Evolutionary conservation across 2,329 filamentous ascomycete genomes (phyloP).

Genomic region (Thelonectria discophora): DNA sequence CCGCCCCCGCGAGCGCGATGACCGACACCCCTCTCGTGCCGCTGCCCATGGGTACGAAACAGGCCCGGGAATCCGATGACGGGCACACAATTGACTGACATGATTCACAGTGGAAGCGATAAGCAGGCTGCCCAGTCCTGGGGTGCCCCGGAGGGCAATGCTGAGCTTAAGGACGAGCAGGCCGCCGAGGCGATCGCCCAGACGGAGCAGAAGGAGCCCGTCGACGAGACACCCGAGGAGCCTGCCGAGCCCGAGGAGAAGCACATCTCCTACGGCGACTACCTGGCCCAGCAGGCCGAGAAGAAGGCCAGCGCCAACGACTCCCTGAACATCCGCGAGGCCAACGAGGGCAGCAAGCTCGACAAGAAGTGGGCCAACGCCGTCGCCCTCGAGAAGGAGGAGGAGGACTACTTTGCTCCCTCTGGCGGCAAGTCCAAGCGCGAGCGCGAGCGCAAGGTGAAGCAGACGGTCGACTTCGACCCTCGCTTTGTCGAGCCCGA

Average conservation of each 20-base stretch:
- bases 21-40: conserved; percentile 61
- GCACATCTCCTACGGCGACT: conserved; percentile 88
- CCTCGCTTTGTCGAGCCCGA: conserved; percentile 80
- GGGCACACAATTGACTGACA: conserved; percentile 28
- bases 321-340: conserved; percentile 77
- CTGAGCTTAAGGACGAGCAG: conserved; percentile 90
- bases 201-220: conserved; percentile 79
- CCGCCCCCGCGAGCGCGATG: conserved; percentile 62
- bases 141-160: conserved; percentile 83
- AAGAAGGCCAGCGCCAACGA: conserved; percentile 79
- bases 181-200: conserved; percentile 90
- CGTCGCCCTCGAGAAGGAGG: conserved; percentile 73
- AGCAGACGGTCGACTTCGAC: conserved; percentile 89
- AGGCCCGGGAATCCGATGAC: neutral
- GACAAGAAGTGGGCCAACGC: conserved; percentile 94
- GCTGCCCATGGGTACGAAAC: conserved; percentile 56
- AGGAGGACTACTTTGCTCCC: conserved; percentile 82
- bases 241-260: conserved; percentile 80
- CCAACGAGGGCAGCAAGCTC: conserved; percentile 89
- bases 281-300: conserved; percentile 75
- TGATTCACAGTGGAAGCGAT: conserved; percentile 71
- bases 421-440: conserved; percentile 80
- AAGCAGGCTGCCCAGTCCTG: conserved; percentile 91
- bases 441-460: conserved; percentile 90
- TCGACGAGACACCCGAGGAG: conserved; percentile 59